Evolutionary conservation across 2,329 filamentous ascomycete genomes (phyloP), one percentile per base, ranked within the genome.

Genomic region (Trichoderma gracile): DNA sequence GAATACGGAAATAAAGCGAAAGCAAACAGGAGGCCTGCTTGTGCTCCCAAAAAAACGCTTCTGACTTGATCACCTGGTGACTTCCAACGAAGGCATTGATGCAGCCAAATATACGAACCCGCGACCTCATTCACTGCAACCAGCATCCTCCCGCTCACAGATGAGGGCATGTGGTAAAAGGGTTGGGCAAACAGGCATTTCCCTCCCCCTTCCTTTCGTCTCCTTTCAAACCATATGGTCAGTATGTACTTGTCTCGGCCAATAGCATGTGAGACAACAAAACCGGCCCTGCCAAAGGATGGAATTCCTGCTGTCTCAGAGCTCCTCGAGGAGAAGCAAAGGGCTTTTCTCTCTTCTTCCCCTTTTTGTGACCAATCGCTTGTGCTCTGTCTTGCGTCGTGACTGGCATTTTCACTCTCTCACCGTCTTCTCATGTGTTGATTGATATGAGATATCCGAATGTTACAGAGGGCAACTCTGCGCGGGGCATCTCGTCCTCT

Each of bases 161-260:
- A 27, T 5, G 1, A 23, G 15, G 40, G 40, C 40, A 56, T 6
- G n/a, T 15, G 40, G 33, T 5, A 14, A 14, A 38, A 38, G 33
- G 33, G 33, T 10, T 14, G 7, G n/a, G 25, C 15, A 40, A 15
- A 47, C 33, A 40, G 56, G 23, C 33, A 15, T 49, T 42, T 49
- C 33, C 30, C 9, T 25, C 47, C 23, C 23, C 46, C 15, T 38
- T 40, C 6, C 40, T 4, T n/a, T n/a, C 42, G 3, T 12, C 6
- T 2, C 58, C 58, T 14, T 23, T 7, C n/a, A 15, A 17, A 9
- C 30, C 38, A 23, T 27, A 23, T 10, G 27, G 27, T 8, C 47
- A 61, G 53, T 53, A 33, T 14, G 30, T 46, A 23, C 5, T 10
- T 61, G 58, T 61, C 58, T 61, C 47, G 46, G 58, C 58, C 47